Base-by-base conservation (phyloP, 306 rosid species). In the Rubus parviflorus region DNA sequence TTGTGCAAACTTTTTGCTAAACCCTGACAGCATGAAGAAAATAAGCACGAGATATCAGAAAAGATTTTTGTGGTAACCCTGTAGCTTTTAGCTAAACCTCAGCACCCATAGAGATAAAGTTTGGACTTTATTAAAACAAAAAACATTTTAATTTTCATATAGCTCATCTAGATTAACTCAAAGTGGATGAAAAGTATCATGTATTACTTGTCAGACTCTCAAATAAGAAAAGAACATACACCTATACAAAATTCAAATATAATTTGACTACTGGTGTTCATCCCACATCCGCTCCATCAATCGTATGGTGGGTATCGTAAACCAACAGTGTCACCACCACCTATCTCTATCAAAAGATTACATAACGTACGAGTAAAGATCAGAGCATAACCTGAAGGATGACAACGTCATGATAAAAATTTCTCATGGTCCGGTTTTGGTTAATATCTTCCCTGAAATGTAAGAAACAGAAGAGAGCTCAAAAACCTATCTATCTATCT, bases 391-490 rank as follows among this genome's bases (percentile, higher is more conserved):
- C 98, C 97, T 92, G 99, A 76, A 96, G 97, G 79, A 85, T 73
- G 81, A 84, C 82, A 74, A 92, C 96, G 65, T 89, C 96, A 51
- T 60, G 81, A 89, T 91, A 92, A 81, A 96, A 92, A 60, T 90
- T 85, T 86, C 91, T 81, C 90, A 96, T 88, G 15, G 96, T 87
- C 63, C 61, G 62, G 76, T 87, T 86, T 81, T 93, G 91, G 19
- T 51, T 51, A 86, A 88, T 58, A 86, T 96, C 96, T 82, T 90
- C 84, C 90, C 99, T 96, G 96, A 85, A 89, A 87, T 81, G 83
- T 46, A 79, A 23, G 78, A 61, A 40, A 20, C 48, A 46, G 51
- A 52, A 68, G 14, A 15, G 14, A 75, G 68, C 79, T 81, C 40
- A 76, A 77, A 45, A 23, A 35, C 1, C 10, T 16, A 57, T 23